Conservation (phyloP, 345 rosid genomes). For the Schrenkiella parvula region DNA sequence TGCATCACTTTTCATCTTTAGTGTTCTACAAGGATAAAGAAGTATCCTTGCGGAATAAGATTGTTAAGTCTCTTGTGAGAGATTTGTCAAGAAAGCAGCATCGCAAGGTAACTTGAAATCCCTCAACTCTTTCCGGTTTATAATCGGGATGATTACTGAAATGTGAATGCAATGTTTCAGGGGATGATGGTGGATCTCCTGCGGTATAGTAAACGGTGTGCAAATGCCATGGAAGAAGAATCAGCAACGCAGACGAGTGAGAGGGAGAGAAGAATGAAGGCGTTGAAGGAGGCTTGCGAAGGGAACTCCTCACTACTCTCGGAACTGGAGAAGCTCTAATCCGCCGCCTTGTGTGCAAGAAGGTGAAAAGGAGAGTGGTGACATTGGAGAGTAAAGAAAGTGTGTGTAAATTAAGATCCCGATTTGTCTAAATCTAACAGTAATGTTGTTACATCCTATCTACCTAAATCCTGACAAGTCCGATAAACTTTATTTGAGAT, state of each 20-base stretch:
- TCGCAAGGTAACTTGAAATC: slow-evolving; percentile 51
- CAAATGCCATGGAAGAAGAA: slow-evolving; percentile 31
- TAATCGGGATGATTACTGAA: too few relatives aligned
- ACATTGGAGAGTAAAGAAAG: neutral
- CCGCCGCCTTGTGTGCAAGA: too few relatives aligned
- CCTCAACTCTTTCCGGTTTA: neutral
- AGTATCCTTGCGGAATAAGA: slow-evolving; percentile 44
- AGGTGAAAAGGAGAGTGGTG: neutral
- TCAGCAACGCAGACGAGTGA: neutral
- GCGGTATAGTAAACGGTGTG: slow-evolving; percentile 29
- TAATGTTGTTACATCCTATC: too few relatives aligned
- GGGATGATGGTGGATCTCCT: slow-evolving; percentile 67
- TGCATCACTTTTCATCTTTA: slow-evolving; percentile 66
- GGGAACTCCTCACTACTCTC: slow-evolving; percentile 52
- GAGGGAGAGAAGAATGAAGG: slow-evolving; percentile 38
- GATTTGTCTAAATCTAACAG: too few relatives aligned
- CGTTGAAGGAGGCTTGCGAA: slow-evolving; percentile 60
- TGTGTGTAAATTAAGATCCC: neutral
- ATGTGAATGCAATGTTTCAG: slow-evolving; percentile 34
- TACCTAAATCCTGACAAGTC: too few relatives aligned
- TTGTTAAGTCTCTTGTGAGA: slow-evolving; percentile 61
- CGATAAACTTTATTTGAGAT: too few relatives aligned
- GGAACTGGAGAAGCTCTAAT: slow-evolving; percentile 61
- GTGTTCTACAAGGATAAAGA: slow-evolving; percentile 42
- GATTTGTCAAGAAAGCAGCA: slow-evolving; percentile 56